Conservation (phyloP, 345 rosid genomes). For the Arabis alpina region DNA sequence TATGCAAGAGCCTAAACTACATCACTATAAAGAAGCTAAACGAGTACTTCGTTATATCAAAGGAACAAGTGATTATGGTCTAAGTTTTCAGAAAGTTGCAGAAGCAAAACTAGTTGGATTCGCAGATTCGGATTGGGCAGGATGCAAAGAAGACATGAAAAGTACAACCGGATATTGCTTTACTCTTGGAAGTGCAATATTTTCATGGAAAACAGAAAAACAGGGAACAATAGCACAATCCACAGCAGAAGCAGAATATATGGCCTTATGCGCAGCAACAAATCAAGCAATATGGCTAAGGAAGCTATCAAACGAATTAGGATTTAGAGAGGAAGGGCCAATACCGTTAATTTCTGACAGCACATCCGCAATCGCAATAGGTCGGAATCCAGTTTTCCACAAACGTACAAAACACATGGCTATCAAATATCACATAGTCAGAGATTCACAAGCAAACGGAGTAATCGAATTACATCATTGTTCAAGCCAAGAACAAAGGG, state of each 20-base stretch:
- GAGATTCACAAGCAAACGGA: too few relatives aligned
- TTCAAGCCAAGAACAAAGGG: too few relatives aligned
- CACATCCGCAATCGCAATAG: not conserved
- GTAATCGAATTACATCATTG: too few relatives aligned
- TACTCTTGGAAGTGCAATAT: not conserved
- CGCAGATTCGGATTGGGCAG: too few relatives aligned
- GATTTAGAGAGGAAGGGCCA: not conserved
- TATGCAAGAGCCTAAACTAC: too few relatives aligned
- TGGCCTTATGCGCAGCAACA: not conserved
- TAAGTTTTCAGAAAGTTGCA: too few relatives aligned
- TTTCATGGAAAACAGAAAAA: not conserved
- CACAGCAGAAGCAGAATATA: not conserved
- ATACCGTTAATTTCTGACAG: not conserved
- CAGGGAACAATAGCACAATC: constrained; percentile 1
- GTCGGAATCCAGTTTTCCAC: not conserved
- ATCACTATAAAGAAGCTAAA: too few relatives aligned
- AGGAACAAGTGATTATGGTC: too few relatives aligned
- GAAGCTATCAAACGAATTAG: not conserved
- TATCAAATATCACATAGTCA: too few relatives aligned
- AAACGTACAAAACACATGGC: not conserved
- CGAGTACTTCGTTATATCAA: too few relatives aligned
- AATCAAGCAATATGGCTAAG: too few relatives aligned
- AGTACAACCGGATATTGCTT: not conserved
- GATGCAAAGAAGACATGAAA: not conserved
- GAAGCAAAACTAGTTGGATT: too few relatives aligned